phyloP scores from a whole-genome alignment of 345 rosid species.

The Populus euphratica region DNA sequence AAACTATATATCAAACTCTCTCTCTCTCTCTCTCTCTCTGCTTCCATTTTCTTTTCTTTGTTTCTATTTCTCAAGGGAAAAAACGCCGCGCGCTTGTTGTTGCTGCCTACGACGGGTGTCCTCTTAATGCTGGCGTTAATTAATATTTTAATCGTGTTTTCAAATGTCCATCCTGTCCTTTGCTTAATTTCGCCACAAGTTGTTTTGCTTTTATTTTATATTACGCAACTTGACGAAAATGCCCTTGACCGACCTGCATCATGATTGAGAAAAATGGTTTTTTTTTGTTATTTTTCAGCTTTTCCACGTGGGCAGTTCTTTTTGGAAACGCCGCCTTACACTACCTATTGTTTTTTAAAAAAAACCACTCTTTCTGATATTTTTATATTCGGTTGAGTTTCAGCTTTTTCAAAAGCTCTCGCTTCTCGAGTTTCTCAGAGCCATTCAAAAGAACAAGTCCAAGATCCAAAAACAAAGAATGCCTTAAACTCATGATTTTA shows the following conservation, averaged over 20 bases:
- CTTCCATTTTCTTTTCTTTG: neutral
- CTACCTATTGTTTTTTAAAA: no score
- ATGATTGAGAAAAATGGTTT: neutral
- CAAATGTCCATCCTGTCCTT: slow-evolving; percentile 24
- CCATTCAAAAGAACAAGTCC: no score
- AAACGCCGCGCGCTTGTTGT: neutral
- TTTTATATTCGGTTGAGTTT: no score
- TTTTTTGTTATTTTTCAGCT: no score
- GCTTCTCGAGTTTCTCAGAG: no score
- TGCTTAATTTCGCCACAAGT: neutral
- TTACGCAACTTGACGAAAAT: slow-evolving; percentile 11
- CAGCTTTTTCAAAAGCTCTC: no score
- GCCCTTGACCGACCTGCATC: neutral
- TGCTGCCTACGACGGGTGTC: neutral
- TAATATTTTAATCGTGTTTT: neutral
- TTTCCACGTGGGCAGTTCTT: no score
- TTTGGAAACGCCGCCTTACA: no score
- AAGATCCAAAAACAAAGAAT: no score
- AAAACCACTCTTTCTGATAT: no score
- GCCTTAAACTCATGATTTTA: no score
- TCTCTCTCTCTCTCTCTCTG: neutral
- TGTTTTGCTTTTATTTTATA: neutral
- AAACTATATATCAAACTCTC: neutral
- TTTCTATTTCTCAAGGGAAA: slow-evolving; percentile 11
- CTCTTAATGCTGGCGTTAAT: slow-evolving; percentile 1